Base-by-base conservation (phyloP, 2,329 filamentous ascomycete species). In the Fusarium palustre region DNA sequence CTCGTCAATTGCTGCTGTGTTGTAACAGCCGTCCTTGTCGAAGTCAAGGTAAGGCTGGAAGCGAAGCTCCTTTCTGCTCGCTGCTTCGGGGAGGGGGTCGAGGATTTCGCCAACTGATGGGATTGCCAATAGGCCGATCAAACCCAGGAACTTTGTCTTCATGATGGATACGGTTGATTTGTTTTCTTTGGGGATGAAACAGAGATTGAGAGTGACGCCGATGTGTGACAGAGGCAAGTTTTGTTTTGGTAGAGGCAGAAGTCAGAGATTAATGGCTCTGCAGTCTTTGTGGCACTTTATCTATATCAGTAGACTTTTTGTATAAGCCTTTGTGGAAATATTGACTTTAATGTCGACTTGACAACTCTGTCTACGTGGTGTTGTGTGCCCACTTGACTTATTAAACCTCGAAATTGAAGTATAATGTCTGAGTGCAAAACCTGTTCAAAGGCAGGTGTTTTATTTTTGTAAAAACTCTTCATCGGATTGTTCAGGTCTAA, bases 41-140 rank as follows among this genome's bases (percentile, higher is more conserved):
- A 31, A 59, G 15, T 50, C 43, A 7, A 59, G n/a, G 18, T 33
- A 16, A 16, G 42, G 57, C 5, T 60, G 57, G 24, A 42, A 59
- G 0, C 34, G 28, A 2, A 42, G 42, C 16, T 57, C 57, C 5
- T 49, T 28, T 12, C 24, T 7, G 16, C 33, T 31, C 8, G 42
- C 57, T 13, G 38, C 39, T 15, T 22, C 24, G 4, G 34, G 15
- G 6, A 48, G 28, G 2, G 28, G 55, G 2, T 20, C 15, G 7
- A 25, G 7, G 1, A 25, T 0, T 5, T 16, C 9, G 5, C 55
- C 15, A 4, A 10, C 15, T 11, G 48, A 25, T 1, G 48, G 3
- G 8, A 24, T 30, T n/a, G 34, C 48, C 34, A 39, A 13, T 10
- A 52, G 24, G 16, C 24, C n/a, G 3, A 28, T 15, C 18, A 41